Evolutionary conservation across 2,329 filamentous ascomycete genomes (phyloP), one percentile per base, ranked within the genome.

Genomic region (Rosellinia necatrix): DNA sequence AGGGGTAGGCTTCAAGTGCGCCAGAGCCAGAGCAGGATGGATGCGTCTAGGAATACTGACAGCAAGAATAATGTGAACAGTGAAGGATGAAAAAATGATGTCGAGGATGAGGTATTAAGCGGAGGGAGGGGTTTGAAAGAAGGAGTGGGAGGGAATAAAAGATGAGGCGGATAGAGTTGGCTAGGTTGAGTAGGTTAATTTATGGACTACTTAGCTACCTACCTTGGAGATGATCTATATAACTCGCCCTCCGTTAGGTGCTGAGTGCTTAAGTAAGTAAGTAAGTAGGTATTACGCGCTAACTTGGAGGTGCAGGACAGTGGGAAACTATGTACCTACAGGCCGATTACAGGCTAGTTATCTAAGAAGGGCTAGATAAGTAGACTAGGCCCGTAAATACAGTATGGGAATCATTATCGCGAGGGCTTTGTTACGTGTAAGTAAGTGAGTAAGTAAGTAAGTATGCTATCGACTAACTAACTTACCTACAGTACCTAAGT

Each of bases 91-190:
- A 25, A 38, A 38, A 22, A 35, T 55, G 29, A 6, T 10, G 25
- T 29, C 47, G 46, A 30, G 29, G 30, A 51, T 60, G 58, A 58
- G 58, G 55, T 58, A 52, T 60, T 60, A 57, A 60, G 49, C 17
- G 35, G 49, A 30, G 32, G 34, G 35, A 48, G 55, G 49, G 58
- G 38, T 24, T 49, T 46, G 32, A 42, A 35, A 43, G 19, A 49
- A 34, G 56, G 44, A 19, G 40, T 48, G 42, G 22, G 21, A 42
- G 22, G 15, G 22, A 29, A 41, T 40, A 35, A 52, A 51, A n/a
- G n/a, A n/a, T n/a, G n/a, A n/a, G n/a, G n/a, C n/a, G n/a, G n/a
- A n/a, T n/a, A n/a, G n/a, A n/a, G n/a, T n/a, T n/a, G n/a, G n/a
- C n/a, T n/a, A n/a, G n/a, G n/a, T n/a, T n/a, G n/a, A 7, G 25